Base-by-base conservation (phyloP, 2,329 filamentous ascomycete genomes). In the Cladosporium oxysporum region DNA sequence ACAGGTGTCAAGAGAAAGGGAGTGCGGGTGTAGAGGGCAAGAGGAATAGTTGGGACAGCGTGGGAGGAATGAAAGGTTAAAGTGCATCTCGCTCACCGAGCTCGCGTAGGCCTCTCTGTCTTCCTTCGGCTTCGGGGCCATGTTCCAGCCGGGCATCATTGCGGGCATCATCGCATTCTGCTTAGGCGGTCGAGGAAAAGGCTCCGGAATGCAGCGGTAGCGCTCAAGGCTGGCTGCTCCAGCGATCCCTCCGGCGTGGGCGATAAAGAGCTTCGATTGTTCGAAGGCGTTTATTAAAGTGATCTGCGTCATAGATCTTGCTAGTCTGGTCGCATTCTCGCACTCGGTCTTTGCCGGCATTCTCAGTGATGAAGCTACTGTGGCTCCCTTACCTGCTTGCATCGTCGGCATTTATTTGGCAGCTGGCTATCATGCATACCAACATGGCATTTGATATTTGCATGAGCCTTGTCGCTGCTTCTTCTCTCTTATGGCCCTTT, bases 231-330 rank as follows among this genome's bases (percentile, higher is more conserved):
- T 47, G 41, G 41, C 41, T 47, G 41, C n/a, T 47, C 5, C 41
- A 21, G 3, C n/a, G n/a, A 44, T 44, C 6, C 41, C 6, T 44
- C 18, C 8, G 35, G 35, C 4, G 35, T 14, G 3, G 12, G 14
- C 35, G 41, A 47, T 21, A 21, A 21, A 47, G 41, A 47, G 41
- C 41, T 47, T 47, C 47, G 2, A 50, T 26, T 47, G 18, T 47
- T 47, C 7, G n/a, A 21, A 12, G 10, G n/a, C 33, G 31, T 33
- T 31, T 61, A 49, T 23, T 68, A 55, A 61, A 16, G 50, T 37
- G 62, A 47, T 29, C 33, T 31, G 55, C 66, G 66, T 68, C 66
- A 68, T 68, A 58, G 64, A 68, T 63, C 44, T 26, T 35, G 58
- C n/a, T 47, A 47, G 55, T 33, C 26, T 33, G n/a, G 10, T 57